phyloP scores from a whole-genome alignment of 2,329 filamentous ascomycete genomes.

The Eutypella sp. region DNA sequence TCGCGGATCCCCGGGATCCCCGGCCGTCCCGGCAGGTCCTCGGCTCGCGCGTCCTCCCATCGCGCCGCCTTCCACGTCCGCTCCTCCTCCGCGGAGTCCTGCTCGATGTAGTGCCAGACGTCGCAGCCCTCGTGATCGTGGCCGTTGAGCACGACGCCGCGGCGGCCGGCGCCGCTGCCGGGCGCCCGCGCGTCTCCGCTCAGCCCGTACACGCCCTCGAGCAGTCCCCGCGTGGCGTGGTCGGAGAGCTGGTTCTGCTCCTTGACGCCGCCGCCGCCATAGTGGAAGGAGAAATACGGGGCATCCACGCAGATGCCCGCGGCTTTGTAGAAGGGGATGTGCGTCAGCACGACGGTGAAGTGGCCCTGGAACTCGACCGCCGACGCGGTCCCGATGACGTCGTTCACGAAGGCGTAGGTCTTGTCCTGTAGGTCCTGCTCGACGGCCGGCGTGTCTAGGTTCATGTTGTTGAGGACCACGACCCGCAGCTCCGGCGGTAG shows the following conservation, averaged over 20 bases:
- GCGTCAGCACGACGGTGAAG: constrained; percentile 83
- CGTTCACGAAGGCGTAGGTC: constrained; percentile 74
- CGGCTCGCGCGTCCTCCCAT: constrained; percentile 41
- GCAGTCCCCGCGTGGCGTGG: constrained; percentile 66
- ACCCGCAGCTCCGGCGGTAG: constrained; percentile 69
- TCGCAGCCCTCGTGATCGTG: constrained; percentile 97
- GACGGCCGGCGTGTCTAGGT: constrained; percentile 78
- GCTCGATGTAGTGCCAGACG: constrained; percentile 75
- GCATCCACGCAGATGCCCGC: constrained; percentile 77
- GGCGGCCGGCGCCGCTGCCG: constrained; percentile 59
- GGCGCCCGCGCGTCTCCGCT: constrained; percentile 55
- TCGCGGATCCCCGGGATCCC: constrained; percentile 68
- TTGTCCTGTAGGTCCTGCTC: constrained; percentile 62
- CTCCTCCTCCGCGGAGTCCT: constrained; percentile 42
- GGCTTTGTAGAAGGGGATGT: constrained; percentile 84
- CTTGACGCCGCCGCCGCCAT: constrained; percentile 64
- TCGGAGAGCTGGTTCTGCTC: constrained; percentile 88
- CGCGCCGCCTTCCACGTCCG: constrained; percentile 45
- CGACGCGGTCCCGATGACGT: constrained; percentile 57
- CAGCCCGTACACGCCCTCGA: constrained; percentile 81
- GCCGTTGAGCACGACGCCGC: constrained; percentile 79
- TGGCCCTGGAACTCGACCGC: constrained; percentile 58
- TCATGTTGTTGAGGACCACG: constrained; percentile 86
- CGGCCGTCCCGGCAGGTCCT: constrained; percentile 35
- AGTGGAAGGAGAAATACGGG: constrained; percentile 79